Evolutionary conservation across 1,139 yeast genomes (phyloP).

Genomic region (Zygosaccharomyces sapae): DNA sequence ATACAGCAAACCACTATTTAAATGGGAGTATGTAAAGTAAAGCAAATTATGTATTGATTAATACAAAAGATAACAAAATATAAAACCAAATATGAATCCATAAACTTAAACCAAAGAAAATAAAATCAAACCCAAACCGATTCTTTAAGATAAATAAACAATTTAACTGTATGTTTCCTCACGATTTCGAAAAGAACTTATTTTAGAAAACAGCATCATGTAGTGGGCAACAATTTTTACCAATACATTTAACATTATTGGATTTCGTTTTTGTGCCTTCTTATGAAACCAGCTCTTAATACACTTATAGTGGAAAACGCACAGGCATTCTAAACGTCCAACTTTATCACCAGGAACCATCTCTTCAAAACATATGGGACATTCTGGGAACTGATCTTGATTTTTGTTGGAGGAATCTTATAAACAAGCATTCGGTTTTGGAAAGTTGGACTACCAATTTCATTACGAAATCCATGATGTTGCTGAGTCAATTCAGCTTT

Average conservation of each 20-base stretch:
- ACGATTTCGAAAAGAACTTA: too few relatives aligned
- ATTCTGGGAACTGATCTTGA: constrained; percentile 52
- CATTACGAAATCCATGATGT: constrained; percentile 50
- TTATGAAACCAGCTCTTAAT: constrained; percentile 86
- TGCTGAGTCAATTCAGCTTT: constrained; percentile 59
- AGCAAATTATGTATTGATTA: background rate
- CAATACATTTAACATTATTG: constrained; percentile 12
- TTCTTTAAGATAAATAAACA: too few relatives aligned
- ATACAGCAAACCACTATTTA: background rate
- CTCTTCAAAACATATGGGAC: constrained; percentile 91
- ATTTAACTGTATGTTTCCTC: too few relatives aligned
- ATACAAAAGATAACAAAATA: constrained; percentile 3
- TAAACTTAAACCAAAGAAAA: too few relatives aligned
- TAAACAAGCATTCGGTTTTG: constrained; percentile 84
- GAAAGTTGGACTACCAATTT: constrained; percentile 20
- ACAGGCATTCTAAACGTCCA: constrained; percentile 87
- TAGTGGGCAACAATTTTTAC: constrained; percentile 29
- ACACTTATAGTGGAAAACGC: constrained; percentile 88
- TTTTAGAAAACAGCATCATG: constrained; percentile 28
- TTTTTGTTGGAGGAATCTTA: constrained; percentile 52
- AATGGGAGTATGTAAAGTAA: constrained; percentile 10
- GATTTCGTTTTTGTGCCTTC: constrained; percentile 50
- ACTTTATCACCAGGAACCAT: constrained; percentile 81
- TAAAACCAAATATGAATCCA: background rate
- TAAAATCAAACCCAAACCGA: too few relatives aligned